These are phyloP conservation scores for Emergomyces africanus DNA, from an alignment of 2,329 filamentous ascomycete genomes.

Conservation along the genomic window DNA sequence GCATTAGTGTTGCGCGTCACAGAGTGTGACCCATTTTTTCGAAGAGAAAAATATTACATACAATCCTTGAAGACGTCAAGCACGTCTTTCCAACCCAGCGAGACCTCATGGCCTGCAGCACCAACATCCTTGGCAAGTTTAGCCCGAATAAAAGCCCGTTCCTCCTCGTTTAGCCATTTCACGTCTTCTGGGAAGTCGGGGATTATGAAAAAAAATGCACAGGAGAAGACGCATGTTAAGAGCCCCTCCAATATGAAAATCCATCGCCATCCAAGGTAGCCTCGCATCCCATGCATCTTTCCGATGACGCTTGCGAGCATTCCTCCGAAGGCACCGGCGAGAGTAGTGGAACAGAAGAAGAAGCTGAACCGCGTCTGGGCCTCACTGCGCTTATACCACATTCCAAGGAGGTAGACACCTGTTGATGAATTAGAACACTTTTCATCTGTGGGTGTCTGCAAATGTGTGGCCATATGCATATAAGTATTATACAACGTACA, in stretches of 20 bases:
- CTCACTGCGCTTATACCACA: slow-evolving; percentile 74
- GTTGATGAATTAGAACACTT: background rate
- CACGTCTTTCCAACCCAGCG: slow-evolving; percentile 47
- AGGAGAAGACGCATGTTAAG: slow-evolving; percentile 48
- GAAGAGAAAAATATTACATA: slow-evolving; percentile 14
- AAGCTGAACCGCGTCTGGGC: slow-evolving; percentile 86
- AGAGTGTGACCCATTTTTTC: background rate
- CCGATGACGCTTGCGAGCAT: slow-evolving; percentile 48
- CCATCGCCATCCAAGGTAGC: slow-evolving; percentile 46
- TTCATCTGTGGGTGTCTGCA: background rate
- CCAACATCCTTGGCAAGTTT: slow-evolving; percentile 59
- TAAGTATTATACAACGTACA: slow-evolving; percentile 32
- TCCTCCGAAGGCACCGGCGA: slow-evolving; percentile 51
- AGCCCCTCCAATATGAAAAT: slow-evolving; percentile 50
- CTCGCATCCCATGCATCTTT: slow-evolving; percentile 41
- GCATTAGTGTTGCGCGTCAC: background rate
- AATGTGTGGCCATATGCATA: background rate
- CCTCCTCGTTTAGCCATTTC: slow-evolving; percentile 59
- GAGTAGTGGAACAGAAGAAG: slow-evolving; percentile 67
- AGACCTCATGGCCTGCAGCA: slow-evolving; percentile 49
- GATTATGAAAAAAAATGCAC: slow-evolving; percentile 51
- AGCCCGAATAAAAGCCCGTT: slow-evolving; percentile 52
- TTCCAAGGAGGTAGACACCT: slow-evolving; percentile 55
- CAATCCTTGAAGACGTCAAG: slow-evolving; percentile 55
- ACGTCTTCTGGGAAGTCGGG: slow-evolving; percentile 63